Evolutionary conservation across 2,329 filamentous ascomycete species (phyloP).

Genomic region (Rhynchosporium graminicola): DNA sequence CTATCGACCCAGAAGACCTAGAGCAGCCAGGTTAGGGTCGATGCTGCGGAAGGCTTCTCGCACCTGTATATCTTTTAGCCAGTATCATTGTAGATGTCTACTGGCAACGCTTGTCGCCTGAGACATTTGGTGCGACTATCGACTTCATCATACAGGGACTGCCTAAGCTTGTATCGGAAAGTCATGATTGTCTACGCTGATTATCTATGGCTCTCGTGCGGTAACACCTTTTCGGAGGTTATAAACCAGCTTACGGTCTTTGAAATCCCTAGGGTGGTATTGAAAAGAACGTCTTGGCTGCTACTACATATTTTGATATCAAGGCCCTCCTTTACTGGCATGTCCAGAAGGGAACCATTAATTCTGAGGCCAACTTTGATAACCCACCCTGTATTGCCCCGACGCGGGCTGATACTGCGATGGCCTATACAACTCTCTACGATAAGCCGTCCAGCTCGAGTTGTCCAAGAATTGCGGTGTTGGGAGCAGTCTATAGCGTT

Average conservation of each 20-base stretch:
- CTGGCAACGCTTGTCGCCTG: neutral
- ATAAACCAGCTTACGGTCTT: neutral
- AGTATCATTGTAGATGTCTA: neutral
- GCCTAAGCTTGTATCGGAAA: neutral
- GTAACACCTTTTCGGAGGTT: neutral
- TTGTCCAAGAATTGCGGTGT: too few species aligned
- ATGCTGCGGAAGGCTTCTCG: neutral
- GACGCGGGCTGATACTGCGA: neutral
- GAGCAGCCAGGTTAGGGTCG: neutral
- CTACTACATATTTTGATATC: neutral
- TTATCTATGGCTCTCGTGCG: neutral
- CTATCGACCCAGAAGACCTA: neutral
- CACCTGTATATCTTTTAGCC: neutral
- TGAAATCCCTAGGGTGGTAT: neutral
- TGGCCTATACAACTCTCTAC: neutral
- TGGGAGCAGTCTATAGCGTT: too few species aligned
- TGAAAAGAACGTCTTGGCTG: neutral
- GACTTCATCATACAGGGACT: neutral
- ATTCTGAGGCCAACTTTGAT: neutral
- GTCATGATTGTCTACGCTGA: neutral
- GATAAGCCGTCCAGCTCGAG: too few species aligned
- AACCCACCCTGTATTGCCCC: neutral
- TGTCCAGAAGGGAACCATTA: neutral
- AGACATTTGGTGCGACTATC: neutral
- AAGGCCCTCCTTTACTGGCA: neutral